Evolutionary conservation across 768 basidiomycete genomes (phyloP), one percentile per base, ranked within the genome.

Genomic region (Mycena indigotica): DNA sequence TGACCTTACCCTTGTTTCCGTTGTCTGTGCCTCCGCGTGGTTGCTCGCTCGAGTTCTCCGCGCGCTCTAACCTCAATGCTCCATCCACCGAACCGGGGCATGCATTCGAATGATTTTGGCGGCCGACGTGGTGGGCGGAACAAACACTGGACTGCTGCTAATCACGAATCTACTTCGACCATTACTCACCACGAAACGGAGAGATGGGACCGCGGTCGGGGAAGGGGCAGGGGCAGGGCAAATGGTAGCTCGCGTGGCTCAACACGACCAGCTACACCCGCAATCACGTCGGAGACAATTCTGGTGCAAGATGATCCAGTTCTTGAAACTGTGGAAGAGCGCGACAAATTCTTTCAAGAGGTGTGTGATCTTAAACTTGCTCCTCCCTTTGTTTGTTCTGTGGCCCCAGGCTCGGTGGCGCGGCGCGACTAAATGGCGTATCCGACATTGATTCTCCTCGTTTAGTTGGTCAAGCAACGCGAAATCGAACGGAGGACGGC

Each of bases 281-380:
- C 57, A 66, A 77, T 19, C 69, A 77, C 50, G 69, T 79, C 41
- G 70, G 74, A 48, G 21, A 8, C 28, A 6, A 26, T 48, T 44
- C 41, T 32, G 30, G 67, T 28, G 59, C 66, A 32, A 55, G 77
- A 85, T 29, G 79, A 81, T 52, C 82, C 81, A 0, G 79, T 79
- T 16, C 70, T 84, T 17, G 84, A 86, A 40, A 81, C 81, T 0
- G 69, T 71, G 8, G 88, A 89, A 64, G 88, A 87, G 65, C 77
- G 83, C 45, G 88, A 91, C 62, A 77, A 70, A 59, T 88, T 86
- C 66, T 91, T 83, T 65, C 84, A 88, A 71, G 85, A 89, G 79
- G 89, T 90, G 58, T 58, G 83, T 74, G 17, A 16, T 32, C 30
- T 23, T 30, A 51, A 29, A 15, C 25, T 30, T n/a, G 4, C 23